Percentiles rank a stretch among this genome's conserved stretches.
Evolutionary conservation across 441 rosid species (phyloP).

Genomic region (Brassica balearica): DNA sequence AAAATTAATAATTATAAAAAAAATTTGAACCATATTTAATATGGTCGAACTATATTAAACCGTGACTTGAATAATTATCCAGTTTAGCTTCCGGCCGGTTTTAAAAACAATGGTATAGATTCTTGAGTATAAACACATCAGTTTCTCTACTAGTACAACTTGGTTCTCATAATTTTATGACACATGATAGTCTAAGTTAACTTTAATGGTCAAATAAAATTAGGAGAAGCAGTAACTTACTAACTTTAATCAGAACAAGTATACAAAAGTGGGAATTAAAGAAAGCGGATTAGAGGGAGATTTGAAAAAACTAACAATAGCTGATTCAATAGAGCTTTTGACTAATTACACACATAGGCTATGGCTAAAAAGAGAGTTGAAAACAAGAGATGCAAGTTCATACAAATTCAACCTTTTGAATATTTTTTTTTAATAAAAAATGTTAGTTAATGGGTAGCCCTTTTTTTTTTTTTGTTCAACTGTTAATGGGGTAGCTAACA

Average conservation of each 20-base stretch:
- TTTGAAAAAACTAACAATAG: conserved; percentile 20
- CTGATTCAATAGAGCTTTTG: conserved; percentile 26
- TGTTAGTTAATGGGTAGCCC: background rate
- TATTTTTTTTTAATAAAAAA: background rate
- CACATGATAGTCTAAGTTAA: background rate
- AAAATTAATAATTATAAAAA: too few species aligned
- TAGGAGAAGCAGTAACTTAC: conserved; percentile 7
- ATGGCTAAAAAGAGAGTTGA: conserved; percentile 32
- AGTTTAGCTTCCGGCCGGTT: background rate
- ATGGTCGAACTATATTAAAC: background rate
- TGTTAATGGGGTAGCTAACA: background rate
- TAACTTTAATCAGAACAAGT: conserved; percentile 22
- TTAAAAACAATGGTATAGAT: background rate
- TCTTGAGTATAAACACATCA: background rate
- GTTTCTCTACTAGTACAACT: background rate
- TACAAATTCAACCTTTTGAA: conserved; percentile 31
- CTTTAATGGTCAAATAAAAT: background rate
- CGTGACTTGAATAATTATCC: background rate
- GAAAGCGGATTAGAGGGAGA: conserved; percentile 28
- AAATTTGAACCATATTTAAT: too few species aligned
- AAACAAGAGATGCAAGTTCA: conserved; percentile 10
- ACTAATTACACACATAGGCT: conserved; percentile 30
- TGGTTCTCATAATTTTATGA: background rate
- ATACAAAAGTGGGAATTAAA: conserved; percentile 11
- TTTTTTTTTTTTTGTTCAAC: too few species aligned